Evolutionary conservation across 2,329 filamentous ascomycete species (phyloP).

Genomic region (Sclerotinia sclerotiorum): DNA sequence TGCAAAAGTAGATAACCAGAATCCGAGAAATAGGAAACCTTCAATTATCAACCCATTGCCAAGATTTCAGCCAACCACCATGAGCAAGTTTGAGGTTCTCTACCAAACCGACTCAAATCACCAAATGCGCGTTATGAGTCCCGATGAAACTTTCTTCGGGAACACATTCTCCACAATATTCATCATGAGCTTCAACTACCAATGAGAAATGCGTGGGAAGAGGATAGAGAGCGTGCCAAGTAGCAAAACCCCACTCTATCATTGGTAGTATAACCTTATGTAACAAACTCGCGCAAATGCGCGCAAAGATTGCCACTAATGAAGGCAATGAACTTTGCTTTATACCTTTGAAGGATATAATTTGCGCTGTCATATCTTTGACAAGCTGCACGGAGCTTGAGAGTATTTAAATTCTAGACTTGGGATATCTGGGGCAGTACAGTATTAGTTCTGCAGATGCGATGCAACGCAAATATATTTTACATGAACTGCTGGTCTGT

Average conservation of each 20-base stretch:
- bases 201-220: not conserved
- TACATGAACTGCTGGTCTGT: not conserved
- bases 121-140: not conserved
- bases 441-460: not conserved
- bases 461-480: not conserved
- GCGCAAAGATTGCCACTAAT: slow-evolving; percentile 1
- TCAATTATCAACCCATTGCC: slow-evolving; percentile 14
- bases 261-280: not conserved
- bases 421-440: not conserved
- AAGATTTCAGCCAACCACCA: slow-evolving; percentile 3
- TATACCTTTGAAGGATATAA: not conserved
- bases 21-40: slow-evolving; percentile 3
- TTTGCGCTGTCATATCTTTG: not conserved
- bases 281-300: slow-evolving; percentile 23
- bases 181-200: not conserved
- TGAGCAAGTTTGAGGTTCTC: slow-evolving; percentile 18
- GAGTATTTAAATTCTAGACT: too few species aligned
- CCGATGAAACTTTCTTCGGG: slow-evolving; percentile 17
- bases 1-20: not conserved
- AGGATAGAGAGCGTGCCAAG: slow-evolving; percentile 16
- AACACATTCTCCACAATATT: not conserved
- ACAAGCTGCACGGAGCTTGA: not conserved
- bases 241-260: not conserved
- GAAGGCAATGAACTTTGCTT: not conserved
- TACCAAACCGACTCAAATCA: not conserved